Conservation (phyloP, 2,329 filamentous ascomycete species). For the Daldinia eschscholtzii region DNA sequence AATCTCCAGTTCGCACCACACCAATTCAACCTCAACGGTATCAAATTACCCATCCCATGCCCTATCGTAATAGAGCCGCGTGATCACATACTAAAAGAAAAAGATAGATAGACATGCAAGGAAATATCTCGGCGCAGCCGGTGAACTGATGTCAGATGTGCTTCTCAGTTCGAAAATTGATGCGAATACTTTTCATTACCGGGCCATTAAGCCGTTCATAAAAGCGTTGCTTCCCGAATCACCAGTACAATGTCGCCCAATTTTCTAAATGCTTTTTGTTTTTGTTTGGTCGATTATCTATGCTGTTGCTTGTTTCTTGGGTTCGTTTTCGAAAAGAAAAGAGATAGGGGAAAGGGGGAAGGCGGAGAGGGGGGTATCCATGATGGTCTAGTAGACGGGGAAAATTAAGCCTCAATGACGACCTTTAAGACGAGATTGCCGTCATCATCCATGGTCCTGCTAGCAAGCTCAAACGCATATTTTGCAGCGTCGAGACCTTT, state of each 20-base stretch:
- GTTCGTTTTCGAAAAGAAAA: neutral
- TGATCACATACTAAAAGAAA: slow-evolving; percentile 2
- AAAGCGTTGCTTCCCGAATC: slow-evolving; percentile 31
- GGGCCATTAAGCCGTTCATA: slow-evolving; percentile 31
- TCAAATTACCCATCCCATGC: slow-evolving; percentile 34
- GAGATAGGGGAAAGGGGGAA: neutral
- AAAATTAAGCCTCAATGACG: slow-evolving; percentile 67
- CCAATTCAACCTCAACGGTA: slow-evolving; percentile 29
- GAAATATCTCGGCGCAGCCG: slow-evolving; percentile 17
- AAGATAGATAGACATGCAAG: slow-evolving; percentile 5
- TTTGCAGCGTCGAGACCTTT: slow-evolving; percentile 72
- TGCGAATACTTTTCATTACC: slow-evolving; percentile 39
- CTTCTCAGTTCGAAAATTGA: slow-evolving; percentile 27
- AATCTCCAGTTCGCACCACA: slow-evolving; percentile 22
- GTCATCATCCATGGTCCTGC: slow-evolving; percentile 74
- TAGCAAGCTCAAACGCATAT: slow-evolving; percentile 77
- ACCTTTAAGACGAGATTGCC: slow-evolving; percentile 80
- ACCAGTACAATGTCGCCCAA: slow-evolving; percentile 28
- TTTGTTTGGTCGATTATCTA: slow-evolving; percentile 21
- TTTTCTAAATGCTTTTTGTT: slow-evolving; percentile 19
- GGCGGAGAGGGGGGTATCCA: neutral
- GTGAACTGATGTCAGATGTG: slow-evolving; percentile 27
- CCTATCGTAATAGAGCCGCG: slow-evolving; percentile 10
- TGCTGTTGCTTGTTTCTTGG: slow-evolving; percentile 5
- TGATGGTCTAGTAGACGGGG: neutral